A percentile compares a stretch with the other conserved stretches of the same genome.
phyloP scores from a whole-genome alignment of 306 rosid species.

The Nissolia schottii region DNA sequence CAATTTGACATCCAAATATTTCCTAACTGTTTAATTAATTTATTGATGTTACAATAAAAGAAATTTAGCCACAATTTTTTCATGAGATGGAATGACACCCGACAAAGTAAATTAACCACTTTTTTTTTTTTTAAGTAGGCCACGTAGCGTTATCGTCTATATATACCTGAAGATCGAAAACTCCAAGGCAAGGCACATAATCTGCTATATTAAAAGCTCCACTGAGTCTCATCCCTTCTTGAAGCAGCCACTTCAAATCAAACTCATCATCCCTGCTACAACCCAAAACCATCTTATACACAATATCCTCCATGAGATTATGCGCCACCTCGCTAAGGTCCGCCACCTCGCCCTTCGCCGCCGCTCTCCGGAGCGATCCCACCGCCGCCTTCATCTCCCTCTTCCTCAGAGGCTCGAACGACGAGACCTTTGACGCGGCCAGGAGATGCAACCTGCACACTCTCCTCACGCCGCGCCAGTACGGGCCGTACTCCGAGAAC shows the following conservation, averaged over 20 bases:
- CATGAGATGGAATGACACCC: no score
- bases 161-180: conserved; percentile 33
- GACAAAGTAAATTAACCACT: no score
- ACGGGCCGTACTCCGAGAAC: conserved; percentile 18
- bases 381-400: not conserved
- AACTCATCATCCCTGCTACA: not conserved
- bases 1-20: no score
- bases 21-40: no score
- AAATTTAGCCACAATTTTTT: no score
- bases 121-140: no score
- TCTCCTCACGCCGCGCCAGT: conserved; percentile 37
- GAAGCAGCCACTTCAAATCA: conserved; percentile 17
- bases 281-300: conserved; percentile 21
- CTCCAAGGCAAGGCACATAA: conserved; percentile 21
- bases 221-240: not conserved
- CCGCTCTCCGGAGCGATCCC: not conserved
- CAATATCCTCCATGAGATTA: not conserved
- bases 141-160: no score
- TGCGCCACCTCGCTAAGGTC: conserved; percentile 10
- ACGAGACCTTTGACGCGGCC: not conserved
- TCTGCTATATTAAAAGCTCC: conserved; percentile 32
- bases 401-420: conserved; percentile 5
- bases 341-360: not conserved
- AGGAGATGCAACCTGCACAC: conserved; percentile 25
- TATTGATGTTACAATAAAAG: no score